Conservation (phyloP, 331 rosid genomes). For the Quercus tomentella region DNA sequence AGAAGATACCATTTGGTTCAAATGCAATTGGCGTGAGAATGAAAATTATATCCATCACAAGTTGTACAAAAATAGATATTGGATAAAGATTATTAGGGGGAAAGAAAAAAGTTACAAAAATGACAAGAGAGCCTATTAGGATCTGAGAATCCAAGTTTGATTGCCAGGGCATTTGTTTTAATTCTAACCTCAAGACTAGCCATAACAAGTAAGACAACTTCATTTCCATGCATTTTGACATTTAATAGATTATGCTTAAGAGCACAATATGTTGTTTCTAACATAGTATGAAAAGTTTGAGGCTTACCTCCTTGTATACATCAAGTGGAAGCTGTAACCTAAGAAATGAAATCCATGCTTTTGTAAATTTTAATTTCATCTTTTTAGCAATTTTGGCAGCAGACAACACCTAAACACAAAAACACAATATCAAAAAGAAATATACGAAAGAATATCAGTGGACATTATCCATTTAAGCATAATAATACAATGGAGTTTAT, state of each 20-base stretch:
- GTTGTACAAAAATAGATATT: neutral
- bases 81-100: neutral
- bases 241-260: neutral
- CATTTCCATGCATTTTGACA: neutral
- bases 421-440: conserved; percentile 17
- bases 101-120: neutral
- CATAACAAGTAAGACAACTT: neutral
- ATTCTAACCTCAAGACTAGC: conserved; percentile 1
- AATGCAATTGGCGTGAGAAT: neutral
- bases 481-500: conserved; percentile 3
- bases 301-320: conserved; percentile 85
- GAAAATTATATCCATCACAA: neutral
- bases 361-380: conserved; percentile 76
- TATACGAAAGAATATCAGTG: neutral
- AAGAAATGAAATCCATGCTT: conserved; percentile 82
- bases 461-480: neutral
- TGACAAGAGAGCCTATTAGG: neutral
- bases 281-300: neutral
- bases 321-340: conserved; percentile 86
- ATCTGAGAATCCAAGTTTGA: conserved; percentile 1
- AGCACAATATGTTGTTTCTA: neutral
- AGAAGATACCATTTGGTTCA: neutral
- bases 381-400: conserved; percentile 53
- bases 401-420: conserved; percentile 46
- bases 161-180: neutral